These are phyloP conservation scores for Orbilia oligospora DNA, from an alignment of 2,329 filamentous ascomycete species.

Conservation along the genomic window DNA sequence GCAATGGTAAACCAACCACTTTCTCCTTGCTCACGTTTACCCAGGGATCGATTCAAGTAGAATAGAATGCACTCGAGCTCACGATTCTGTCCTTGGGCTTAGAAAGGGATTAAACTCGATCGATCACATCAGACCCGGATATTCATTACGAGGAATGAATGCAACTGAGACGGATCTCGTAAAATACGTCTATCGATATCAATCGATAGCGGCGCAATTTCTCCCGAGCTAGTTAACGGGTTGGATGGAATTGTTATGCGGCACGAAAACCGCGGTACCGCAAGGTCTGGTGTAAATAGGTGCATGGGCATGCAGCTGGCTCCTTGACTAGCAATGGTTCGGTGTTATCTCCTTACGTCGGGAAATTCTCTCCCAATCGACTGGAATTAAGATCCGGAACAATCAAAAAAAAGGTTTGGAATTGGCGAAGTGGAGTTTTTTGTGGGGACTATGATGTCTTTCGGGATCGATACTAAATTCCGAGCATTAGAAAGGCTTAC, in stretches of 20 bases:
- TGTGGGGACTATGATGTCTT: slow-evolving; percentile 2
- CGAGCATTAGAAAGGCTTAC: background rate
- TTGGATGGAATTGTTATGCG: background rate
- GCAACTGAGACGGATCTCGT: background rate
- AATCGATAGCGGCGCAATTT: background rate
- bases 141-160: background rate
- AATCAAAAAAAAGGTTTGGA: slow-evolving; percentile 9
- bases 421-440: background rate
- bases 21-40: background rate
- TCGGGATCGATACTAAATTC: background rate
- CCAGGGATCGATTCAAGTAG: too few relatives aligned
- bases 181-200: background rate
- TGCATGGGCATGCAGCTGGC: background rate
- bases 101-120: background rate
- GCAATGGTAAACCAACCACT: background rate
- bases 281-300: background rate
- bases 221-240: background rate
- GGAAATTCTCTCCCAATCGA: background rate
- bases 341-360: background rate
- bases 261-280: background rate
- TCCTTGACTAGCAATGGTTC: background rate
- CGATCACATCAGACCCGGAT: background rate
- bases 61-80: background rate
- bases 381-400: slow-evolving; percentile 38
- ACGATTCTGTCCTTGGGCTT: background rate